phyloP scores from a whole-genome alignment of 1,284 basidiomycete species.

The Ceratobasidium sp. region DNA sequence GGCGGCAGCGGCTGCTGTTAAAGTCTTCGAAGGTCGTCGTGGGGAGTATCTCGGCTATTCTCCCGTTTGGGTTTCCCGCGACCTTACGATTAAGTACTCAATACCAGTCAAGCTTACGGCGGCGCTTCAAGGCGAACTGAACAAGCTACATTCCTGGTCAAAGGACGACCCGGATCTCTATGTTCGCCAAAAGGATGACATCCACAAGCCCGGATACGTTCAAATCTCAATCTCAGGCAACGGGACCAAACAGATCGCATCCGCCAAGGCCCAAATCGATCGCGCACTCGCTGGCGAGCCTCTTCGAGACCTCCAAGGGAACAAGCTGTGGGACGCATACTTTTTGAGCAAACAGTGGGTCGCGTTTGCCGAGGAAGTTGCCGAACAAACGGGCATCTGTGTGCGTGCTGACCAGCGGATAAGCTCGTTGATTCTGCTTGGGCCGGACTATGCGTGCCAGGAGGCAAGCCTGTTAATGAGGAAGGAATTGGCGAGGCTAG shows the following conservation, averaged over 20 bases:
- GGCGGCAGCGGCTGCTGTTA: slow-evolving; percentile 33
- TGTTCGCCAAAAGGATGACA: slow-evolving; percentile 25
- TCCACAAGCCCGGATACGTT: slow-evolving; percentile 2
- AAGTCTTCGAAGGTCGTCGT: slow-evolving; percentile 12
- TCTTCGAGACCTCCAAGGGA: not conserved
- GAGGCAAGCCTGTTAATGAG: slow-evolving; percentile 13
- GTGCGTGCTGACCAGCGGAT: slow-evolving; percentile 3
- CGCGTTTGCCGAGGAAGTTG: slow-evolving; percentile 1
- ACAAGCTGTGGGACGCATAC: slow-evolving; percentile 18
- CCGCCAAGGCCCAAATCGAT: slow-evolving; percentile 33
- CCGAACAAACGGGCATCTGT: not conserved
- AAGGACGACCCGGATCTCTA: slow-evolving; percentile 21
- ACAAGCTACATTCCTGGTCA: slow-evolving; percentile 20
- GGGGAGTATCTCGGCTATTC: not conserved
- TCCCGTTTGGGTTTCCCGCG: slow-evolving; percentile 11
- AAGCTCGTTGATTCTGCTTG: slow-evolving; percentile 15
- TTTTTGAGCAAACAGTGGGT: slow-evolving; percentile 3
- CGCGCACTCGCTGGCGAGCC: slow-evolving; percentile 28
- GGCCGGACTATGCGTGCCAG: not conserved
- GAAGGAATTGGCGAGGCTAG: not conserved
- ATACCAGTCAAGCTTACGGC: not conserved
- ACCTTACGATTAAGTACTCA: slow-evolving; percentile 23
- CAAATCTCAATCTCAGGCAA: slow-evolving; percentile 10
- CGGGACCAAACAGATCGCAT: slow-evolving; percentile 9
- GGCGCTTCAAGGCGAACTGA: slow-evolving; percentile 17